phyloP scores from a whole-genome alignment of 805 yeast genomes.

The Cyberlindnera maritima region DNA sequence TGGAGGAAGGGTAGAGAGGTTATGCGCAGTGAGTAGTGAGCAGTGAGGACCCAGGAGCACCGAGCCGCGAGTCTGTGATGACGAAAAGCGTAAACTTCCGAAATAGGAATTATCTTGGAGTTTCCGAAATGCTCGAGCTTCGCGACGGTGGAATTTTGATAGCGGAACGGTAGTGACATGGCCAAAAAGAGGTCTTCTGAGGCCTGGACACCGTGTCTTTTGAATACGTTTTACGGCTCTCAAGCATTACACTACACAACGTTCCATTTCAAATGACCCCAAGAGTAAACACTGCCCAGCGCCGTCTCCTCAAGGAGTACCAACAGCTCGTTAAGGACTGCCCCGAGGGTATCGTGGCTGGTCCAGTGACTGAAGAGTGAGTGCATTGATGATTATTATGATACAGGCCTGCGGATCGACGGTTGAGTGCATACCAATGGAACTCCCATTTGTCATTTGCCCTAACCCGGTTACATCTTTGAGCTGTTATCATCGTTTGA shows the following conservation, averaged over 20 bases:
- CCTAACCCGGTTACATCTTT: not conserved
- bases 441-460: no score
- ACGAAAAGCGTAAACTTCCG: no score
- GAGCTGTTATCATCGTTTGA: not conserved
- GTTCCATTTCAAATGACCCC: slow-evolving; percentile 25
- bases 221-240: no score
- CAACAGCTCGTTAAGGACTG: slow-evolving; percentile 83
- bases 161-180: not conserved
- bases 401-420: not conserved
- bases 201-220: not conserved
- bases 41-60: no score
- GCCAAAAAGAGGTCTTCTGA: not conserved
- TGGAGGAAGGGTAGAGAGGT: no score
- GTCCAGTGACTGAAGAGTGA: slow-evolving; percentile 70
- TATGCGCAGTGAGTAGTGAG: no score
- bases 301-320: slow-evolving; percentile 82
- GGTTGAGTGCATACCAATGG: no score
- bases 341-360: slow-evolving; percentile 95
- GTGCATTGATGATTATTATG: slow-evolving; percentile 11
- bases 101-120: no score
- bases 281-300: slow-evolving; percentile 64
- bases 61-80: no score
- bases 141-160: not conserved
- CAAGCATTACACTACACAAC: no score
- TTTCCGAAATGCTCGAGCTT: no score